Conservation (phyloP, 208 protist species). For the Eutreptiella sp. region DNA sequence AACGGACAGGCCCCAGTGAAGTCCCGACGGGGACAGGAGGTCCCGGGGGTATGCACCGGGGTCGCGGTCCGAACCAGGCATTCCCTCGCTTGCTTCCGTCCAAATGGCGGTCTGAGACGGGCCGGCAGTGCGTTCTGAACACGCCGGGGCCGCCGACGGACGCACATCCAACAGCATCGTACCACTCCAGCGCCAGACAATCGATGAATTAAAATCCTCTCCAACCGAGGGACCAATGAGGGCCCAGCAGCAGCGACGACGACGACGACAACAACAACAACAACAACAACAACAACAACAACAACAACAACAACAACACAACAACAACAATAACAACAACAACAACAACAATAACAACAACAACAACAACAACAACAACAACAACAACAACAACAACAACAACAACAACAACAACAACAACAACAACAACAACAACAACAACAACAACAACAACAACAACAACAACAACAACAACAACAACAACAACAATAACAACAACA, state of each 20-base stretch:
- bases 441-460: slow-evolving; percentile 18
- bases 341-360: slow-evolving; percentile 17
- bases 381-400: slow-evolving; percentile 18
- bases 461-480: slow-evolving; percentile 19
- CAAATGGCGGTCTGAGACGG: no score
- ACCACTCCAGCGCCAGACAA: no score
- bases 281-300: slow-evolving; percentile 19
- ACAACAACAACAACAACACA: slow-evolving; percentile 19
- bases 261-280: slow-evolving; percentile 10
- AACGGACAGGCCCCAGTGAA: no score
- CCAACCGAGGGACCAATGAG: background rate
- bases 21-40: no score
- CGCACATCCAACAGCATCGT: no score
- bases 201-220: background rate
- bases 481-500: slow-evolving; percentile 17
- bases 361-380: slow-evolving; percentile 19
- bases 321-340: slow-evolving; percentile 16
- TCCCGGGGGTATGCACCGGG: no score
- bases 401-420: slow-evolving; percentile 19
- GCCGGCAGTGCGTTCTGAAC: no score
- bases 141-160: no score
- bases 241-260: background rate
- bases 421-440: slow-evolving; percentile 19
- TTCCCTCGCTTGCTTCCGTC: no score
- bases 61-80: no score